These are phyloP conservation scores for Fusarium tanahbumbuense DNA, from an alignment of 2,329 filamentous ascomycete species.

Conservation along the genomic window DNA sequence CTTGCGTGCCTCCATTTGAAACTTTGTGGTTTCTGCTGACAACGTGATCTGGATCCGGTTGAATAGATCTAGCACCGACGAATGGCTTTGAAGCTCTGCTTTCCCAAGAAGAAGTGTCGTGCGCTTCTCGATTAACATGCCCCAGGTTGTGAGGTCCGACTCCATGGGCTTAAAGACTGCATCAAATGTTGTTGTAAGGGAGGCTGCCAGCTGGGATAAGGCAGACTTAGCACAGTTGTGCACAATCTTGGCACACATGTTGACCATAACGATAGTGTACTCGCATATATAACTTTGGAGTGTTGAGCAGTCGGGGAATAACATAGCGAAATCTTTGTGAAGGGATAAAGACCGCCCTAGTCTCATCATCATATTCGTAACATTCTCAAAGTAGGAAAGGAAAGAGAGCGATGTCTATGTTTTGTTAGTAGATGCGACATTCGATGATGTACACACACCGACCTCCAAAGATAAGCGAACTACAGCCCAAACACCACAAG, in stretches of 20 bases:
- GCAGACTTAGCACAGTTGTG: not conserved
- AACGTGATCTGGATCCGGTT: not conserved
- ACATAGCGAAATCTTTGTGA: not conserved
- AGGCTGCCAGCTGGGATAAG: not conserved
- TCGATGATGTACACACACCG: rapidly evolving
- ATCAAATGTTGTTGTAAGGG: not conserved
- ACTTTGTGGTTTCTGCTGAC: too few species aligned
- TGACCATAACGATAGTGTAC: not conserved
- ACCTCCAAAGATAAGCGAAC: not conserved
- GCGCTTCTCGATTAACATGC: rapidly evolving
- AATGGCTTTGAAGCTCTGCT: not conserved
- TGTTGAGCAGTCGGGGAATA: rapidly evolving
- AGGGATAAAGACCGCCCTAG: rapidly evolving
- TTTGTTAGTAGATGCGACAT: not conserved
- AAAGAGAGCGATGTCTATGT: not conserved
- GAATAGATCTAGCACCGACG: not conserved
- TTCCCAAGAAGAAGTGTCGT: not conserved
- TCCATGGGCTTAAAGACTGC: rapidly evolving
- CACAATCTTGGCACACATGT: not conserved
- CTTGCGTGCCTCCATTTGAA: not conserved
- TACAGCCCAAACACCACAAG: not conserved
- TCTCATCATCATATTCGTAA: not conserved
- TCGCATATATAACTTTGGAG: not conserved
- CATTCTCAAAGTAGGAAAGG: not conserved
- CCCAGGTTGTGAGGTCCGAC: not conserved